phyloP scores from a whole-genome alignment of 768 basidiomycete genomes.

The Boletus tylopilopsis region DNA sequence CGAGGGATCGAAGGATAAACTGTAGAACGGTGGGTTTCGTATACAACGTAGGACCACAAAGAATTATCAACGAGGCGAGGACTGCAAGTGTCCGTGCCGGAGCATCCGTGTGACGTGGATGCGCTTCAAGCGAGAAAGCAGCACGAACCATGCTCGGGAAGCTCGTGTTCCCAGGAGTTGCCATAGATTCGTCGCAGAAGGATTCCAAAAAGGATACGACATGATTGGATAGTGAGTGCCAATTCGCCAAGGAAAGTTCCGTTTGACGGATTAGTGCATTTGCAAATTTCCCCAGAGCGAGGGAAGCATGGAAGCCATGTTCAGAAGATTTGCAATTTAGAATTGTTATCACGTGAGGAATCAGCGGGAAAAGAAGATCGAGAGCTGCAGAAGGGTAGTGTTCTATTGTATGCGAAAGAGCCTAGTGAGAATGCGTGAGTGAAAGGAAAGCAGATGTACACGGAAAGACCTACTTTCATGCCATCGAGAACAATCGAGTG shows the following conservation, averaged over 20 bases:
- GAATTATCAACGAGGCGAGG: slow-evolving; percentile 44
- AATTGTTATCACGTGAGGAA: slow-evolving; percentile 19
- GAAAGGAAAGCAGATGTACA: not conserved
- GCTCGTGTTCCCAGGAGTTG: not conserved
- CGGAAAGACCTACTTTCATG: slow-evolving; percentile 23
- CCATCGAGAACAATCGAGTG: slow-evolving; percentile 20
- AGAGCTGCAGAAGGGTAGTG: slow-evolving; percentile 15
- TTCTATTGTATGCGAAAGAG: slow-evolving; percentile 22
- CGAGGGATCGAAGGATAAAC: slow-evolving; percentile 36
- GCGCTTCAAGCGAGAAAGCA: slow-evolving; percentile 26
- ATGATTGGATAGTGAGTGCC: slow-evolving; percentile 23
- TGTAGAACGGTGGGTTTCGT: slow-evolving; percentile 35
- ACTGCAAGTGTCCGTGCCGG: slow-evolving; percentile 45
- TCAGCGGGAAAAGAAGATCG: slow-evolving; percentile 15
- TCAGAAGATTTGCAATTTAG: slow-evolving; percentile 13
- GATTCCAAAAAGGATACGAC: slow-evolving; percentile 26
- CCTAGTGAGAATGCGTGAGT: slow-evolving; percentile 17
- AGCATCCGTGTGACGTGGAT: slow-evolving; percentile 18
- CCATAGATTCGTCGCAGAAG: slow-evolving; percentile 8
- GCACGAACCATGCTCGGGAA: slow-evolving; percentile 27
- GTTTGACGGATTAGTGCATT: slow-evolving; percentile 26
- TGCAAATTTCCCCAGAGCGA: slow-evolving; percentile 25
- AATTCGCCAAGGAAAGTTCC: slow-evolving; percentile 29
- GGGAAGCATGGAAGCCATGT: slow-evolving; percentile 20
- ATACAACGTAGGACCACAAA: slow-evolving; percentile 45